Evolutionary conservation across 2,329 filamentous ascomycete genomes (phyloP).

Genomic region (Colletotrichum magnum): DNA sequence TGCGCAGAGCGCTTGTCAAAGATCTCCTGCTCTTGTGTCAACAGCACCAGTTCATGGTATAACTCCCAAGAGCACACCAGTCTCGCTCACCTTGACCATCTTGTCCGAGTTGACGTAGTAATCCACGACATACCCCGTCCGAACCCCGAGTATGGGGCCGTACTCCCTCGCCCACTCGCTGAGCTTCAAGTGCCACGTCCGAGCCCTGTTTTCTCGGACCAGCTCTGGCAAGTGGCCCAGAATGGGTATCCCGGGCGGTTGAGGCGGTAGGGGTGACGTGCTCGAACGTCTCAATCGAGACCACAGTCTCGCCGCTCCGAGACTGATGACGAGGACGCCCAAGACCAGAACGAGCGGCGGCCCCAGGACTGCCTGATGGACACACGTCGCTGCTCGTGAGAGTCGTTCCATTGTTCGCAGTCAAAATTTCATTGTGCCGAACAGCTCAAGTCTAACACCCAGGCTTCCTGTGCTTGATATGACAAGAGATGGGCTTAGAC

Average conservation of each 20-base stretch:
- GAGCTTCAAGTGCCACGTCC: conserved; percentile 16
- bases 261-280: neutral
- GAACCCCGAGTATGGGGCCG: conserved; percentile 15
- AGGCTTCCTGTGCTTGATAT: too few species aligned
- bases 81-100: conserved; percentile 12
- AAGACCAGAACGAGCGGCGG: neutral
- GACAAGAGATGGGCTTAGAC: neutral
- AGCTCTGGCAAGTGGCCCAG: conserved; percentile 12
- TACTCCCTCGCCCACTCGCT: conserved; percentile 16
- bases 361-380: too few species aligned
- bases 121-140: conserved; percentile 25
- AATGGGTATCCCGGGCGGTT: neutral
- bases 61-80: neutral
- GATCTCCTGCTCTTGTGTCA: conserved; percentile 8
- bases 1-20: conserved; percentile 28
- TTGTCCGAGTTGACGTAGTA: conserved; percentile 22
- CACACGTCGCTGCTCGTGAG: too few species aligned
- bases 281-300: too few species aligned
- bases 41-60: too few species aligned
- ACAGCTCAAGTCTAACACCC: too few species aligned
- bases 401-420: too few species aligned
- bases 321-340: neutral
- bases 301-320: neutral
- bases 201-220: conserved; percentile 8
- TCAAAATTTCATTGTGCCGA: too few species aligned